Evolutionary conservation across 2,329 filamentous ascomycete species (phyloP).

Genomic region (Nigrograna mackinnonii): DNA sequence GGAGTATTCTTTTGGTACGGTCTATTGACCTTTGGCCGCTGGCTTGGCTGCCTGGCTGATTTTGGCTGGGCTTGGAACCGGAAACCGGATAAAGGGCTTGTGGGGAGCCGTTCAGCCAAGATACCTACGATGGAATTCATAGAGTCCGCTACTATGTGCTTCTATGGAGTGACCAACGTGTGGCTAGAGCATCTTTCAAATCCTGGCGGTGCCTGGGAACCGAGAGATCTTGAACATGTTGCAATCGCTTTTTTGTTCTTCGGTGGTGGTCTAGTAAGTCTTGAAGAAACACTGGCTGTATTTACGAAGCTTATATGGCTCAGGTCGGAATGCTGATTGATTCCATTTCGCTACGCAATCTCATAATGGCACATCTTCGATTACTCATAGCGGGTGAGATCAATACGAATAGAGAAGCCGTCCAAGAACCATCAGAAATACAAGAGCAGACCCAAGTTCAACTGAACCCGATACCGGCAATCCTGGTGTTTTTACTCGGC

Average conservation of each 20-base stretch:
- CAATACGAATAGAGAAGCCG: too few species aligned
- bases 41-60: constrained; percentile 82
- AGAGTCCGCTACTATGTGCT: constrained; percentile 82
- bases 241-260: constrained; percentile 90
- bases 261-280: constrained; percentile 75
- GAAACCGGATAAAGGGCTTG: constrained; percentile 59
- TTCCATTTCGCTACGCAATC: constrained; percentile 61
- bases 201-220: constrained; percentile 68
- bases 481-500: constrained; percentile 80
- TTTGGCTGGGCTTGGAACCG: constrained; percentile 92
- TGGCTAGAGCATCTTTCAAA: constrained; percentile 82
- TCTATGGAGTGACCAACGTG: constrained; percentile 82
- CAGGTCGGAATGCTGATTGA: constrained; percentile 81
- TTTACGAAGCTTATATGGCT: too few species aligned
- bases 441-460: constrained; percentile 66
- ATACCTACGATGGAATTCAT: constrained; percentile 78
- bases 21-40: constrained; percentile 78
- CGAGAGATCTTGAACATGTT: constrained; percentile 81
- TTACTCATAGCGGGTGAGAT: too few species aligned
- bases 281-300: too few species aligned
- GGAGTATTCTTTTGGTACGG: constrained; percentile 92
- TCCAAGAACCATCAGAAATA: too few species aligned
- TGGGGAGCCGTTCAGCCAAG: constrained; percentile 62
- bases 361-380: constrained; percentile 57
- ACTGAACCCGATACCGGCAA: constrained; percentile 79